Evolutionary conservation across 2,329 filamentous ascomycete species (phyloP).

Genomic region (Colletotrichum sidae): DNA sequence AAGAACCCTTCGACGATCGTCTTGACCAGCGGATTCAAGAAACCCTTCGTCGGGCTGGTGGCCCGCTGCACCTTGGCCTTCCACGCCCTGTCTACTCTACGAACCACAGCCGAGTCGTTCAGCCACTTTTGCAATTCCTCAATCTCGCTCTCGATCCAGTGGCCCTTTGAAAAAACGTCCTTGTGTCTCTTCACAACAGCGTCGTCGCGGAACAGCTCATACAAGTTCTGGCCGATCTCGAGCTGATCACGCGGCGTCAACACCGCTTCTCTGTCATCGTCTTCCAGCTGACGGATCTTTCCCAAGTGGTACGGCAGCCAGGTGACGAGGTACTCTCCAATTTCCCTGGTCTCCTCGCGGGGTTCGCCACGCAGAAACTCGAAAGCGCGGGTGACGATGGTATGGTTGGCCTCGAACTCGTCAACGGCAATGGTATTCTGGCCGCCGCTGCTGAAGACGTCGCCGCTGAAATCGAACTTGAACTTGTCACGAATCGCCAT

Average conservation of each 20-base stretch:
- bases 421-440: not conserved
- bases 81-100: constrained; percentile 3
- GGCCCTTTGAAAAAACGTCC: not conserved
- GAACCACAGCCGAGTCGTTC: constrained; percentile 1
- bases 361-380: not conserved
- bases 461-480: constrained; percentile 1
- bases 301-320: not conserved
- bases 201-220: not conserved
- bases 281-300: not conserved
- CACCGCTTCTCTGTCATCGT: not conserved
- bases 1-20: not conserved
- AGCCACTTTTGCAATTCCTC: not conserved
- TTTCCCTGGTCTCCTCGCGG: not conserved
- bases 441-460: not conserved
- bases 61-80: not conserved
- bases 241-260: not conserved
- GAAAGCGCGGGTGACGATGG: constrained; percentile 6
- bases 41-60: not conserved
- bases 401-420: not conserved
- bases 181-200: not conserved
- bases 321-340: not conserved
- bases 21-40: not conserved
- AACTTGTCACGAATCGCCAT: constrained; percentile 5
- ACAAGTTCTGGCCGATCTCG: constrained; percentile 1
- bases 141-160: not conserved